Evolutionary conservation across 768 basidiomycete species (phyloP).

Genomic region (Termitomyces eurrhizus): DNA sequence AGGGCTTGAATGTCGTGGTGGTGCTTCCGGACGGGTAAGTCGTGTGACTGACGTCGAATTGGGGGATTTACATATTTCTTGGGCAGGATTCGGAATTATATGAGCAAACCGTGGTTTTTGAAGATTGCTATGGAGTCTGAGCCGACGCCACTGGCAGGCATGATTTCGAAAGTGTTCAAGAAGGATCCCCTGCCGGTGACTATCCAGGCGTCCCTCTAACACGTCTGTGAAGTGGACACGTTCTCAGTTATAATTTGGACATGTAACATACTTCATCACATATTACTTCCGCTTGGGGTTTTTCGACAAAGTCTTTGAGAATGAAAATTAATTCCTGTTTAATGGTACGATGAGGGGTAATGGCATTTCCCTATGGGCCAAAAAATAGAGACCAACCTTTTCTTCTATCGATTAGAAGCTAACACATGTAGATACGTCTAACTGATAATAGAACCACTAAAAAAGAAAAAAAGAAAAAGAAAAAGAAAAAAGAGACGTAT

Average conservation of each 20-base stretch:
- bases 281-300: too few species aligned
- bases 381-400: too few species aligned
- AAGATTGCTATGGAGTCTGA: constrained; percentile 56
- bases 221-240: too few species aligned
- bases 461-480: too few species aligned
- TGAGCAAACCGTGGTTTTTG: constrained; percentile 92
- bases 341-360: not conserved
- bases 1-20: constrained; percentile 85
- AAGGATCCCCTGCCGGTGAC: not conserved
- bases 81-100: constrained; percentile 83
- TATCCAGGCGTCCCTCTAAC: constrained; percentile 3
- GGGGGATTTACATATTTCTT: not conserved
- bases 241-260: too few species aligned
- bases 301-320: too few species aligned
- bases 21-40: constrained; percentile 87
- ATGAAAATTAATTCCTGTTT: not conserved
- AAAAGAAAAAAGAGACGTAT: not conserved
- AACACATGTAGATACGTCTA: too few species aligned
- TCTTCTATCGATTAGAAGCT: too few species aligned
- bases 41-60: not conserved
- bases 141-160: constrained; percentile 48
- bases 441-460: too few species aligned
- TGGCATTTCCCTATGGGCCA: too few species aligned
- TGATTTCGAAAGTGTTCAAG: constrained; percentile 36
- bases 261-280: too few species aligned